phyloP scores from a whole-genome alignment of 768 basidiomycete species.

The Pulveroboletus ravenelii region DNA sequence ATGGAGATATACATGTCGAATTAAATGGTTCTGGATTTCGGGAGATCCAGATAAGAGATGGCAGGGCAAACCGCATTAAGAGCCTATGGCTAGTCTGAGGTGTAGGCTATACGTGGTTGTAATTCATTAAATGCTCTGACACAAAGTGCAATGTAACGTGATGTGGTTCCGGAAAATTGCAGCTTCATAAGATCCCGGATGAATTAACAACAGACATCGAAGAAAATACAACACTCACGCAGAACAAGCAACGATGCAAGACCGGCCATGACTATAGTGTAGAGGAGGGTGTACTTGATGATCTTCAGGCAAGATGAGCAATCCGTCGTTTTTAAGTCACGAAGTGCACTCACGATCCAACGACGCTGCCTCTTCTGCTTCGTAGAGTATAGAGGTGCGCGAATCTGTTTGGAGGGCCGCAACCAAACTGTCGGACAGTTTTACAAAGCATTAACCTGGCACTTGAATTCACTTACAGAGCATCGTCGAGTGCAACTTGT shows the following conservation, averaged over 20 bases:
- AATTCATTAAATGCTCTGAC: slow-evolving; percentile 72
- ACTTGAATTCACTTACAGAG: slow-evolving; percentile 56
- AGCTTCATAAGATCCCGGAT: slow-evolving; percentile 41
- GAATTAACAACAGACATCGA: slow-evolving; percentile 7
- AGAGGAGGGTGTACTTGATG: slow-evolving; percentile 82
- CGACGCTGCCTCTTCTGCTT: slow-evolving; percentile 90
- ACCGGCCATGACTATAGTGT: slow-evolving; percentile 66
- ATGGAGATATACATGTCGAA: slow-evolving; percentile 24
- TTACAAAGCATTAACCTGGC: not conserved
- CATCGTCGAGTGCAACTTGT: slow-evolving; percentile 89
- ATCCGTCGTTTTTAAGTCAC: not conserved
- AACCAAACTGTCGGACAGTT: slow-evolving; percentile 71
- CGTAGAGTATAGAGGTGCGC: slow-evolving; percentile 87
- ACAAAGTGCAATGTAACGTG: slow-evolving; percentile 74
- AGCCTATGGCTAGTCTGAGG: slow-evolving; percentile 7
- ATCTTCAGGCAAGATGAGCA: slow-evolving; percentile 41
- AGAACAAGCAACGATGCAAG: slow-evolving; percentile 79
- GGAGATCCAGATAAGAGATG: slow-evolving; percentile 13
- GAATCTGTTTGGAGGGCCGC: slow-evolving; percentile 90
- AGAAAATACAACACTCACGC: slow-evolving; percentile 49
- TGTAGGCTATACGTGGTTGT: slow-evolving; percentile 6
- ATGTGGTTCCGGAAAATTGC: slow-evolving; percentile 78
- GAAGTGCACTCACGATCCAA: slow-evolving; percentile 64
- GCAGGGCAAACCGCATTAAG: slow-evolving; percentile 1
- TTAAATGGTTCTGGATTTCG: slow-evolving; percentile 19